Percentiles rank a stretch among this genome's conserved stretches.
Evolutionary conservation across 179 eudicot genomes (phyloP).

Genomic region (Pouteria campechiana): DNA sequence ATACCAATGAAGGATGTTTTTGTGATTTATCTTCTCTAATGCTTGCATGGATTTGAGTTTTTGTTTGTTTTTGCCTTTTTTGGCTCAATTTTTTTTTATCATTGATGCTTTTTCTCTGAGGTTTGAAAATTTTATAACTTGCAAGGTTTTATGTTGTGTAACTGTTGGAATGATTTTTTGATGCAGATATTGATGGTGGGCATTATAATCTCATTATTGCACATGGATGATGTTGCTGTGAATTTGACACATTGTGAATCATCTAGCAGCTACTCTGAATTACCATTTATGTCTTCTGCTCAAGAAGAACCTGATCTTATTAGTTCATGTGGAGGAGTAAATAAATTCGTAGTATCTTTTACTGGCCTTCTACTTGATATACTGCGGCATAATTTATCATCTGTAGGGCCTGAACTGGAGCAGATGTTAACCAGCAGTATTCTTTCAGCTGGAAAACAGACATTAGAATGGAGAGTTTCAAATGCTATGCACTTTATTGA

Average conservation of each 20-base stretch:
- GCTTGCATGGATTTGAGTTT: no score
- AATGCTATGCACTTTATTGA: conserved; percentile 61
- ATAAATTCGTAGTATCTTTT: conserved; percentile 56
- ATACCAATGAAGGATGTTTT: no score
- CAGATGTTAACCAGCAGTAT: conserved; percentile 26
- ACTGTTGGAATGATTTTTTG: conserved; percentile 5
- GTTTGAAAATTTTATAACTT: background rate
- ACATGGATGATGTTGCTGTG: conserved; percentile 61
- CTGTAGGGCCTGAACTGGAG: conserved; percentile 24
- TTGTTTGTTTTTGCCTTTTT: background rate
- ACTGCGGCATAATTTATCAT: conserved; percentile 57
- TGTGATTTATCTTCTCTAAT: no score
- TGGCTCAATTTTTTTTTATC: background rate
- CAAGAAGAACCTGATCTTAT: conserved; percentile 21
- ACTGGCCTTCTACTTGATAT: conserved; percentile 56
- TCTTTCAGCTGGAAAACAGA: conserved; percentile 46
- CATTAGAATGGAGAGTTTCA: conserved; percentile 75
- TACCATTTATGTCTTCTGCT: conserved; percentile 10
- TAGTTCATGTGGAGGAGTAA: conserved; percentile 42
- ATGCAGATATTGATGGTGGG: conserved; percentile 86
- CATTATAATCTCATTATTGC: conserved; percentile 73
- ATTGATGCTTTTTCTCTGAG: background rate
- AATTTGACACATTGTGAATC: conserved; percentile 39
- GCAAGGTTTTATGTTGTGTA: conserved; percentile 1
- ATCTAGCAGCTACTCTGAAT: conserved; percentile 25